Base-by-base conservation (phyloP, 495 filamentous ascomycete species). In the Viridothelium virens region DNA sequence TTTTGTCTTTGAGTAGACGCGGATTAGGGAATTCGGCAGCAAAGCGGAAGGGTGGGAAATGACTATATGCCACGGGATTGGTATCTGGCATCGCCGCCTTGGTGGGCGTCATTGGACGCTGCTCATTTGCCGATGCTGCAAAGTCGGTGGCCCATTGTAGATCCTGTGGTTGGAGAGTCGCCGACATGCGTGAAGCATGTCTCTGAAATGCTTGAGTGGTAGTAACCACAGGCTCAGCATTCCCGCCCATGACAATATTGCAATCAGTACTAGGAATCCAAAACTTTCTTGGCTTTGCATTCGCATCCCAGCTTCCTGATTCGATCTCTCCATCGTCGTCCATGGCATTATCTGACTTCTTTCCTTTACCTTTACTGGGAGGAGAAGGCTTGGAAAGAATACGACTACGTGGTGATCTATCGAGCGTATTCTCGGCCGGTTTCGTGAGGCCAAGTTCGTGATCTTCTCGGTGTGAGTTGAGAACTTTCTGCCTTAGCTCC, bases 1-100 rank as follows among this genome's bases (percentile, higher is more conserved):
- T 86, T 74, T 83, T 84, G 70, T 86, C 84, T 65, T 84, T 85
- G 39, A 86, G 74, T 10, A 77, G 73, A 14, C 79, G 74, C 5
- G 84, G 81, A 64, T 81, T 83, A 4, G 79, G 82, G 66, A 86
- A 85, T 67, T 85, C 84, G 25, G 81, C 84, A 18, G 82, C 77
- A 66, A 86, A 86, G 2, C 84, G 77, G 73, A 86, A 86, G 9
- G 84, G 84, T 37, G 84, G 84, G 68, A 79, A 85, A 61, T 83
- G 76, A 14, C 81, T 82, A 69, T 81, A 86, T 6, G 79, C 73
- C 7, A 81, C 72, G n/a, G 75, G 76, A 34, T 38, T 71, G 46
- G 66, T 74, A 48, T 75, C 70, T 68, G 63, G 70, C 47, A 61
- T 75, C 68, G 66, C 75, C 5, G 50, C 53, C 44, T 38, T 37